These are phyloP conservation scores for Huntiella abstrusa DNA, from an alignment of 2,329 filamentous ascomycete species.

Conservation along the genomic window DNA sequence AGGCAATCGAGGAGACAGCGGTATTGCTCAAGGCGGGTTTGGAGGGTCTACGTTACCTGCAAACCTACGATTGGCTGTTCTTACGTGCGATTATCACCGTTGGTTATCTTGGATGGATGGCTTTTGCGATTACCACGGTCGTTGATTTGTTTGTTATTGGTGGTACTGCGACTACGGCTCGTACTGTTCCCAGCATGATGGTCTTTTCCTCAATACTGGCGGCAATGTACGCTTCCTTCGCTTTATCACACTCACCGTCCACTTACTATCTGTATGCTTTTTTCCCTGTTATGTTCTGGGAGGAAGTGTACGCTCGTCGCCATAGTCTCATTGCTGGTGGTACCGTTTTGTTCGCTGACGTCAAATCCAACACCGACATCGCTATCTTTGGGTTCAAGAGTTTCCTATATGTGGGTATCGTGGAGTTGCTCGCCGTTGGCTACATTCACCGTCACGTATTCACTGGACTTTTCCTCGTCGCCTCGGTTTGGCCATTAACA, in stretches of 20 bases:
- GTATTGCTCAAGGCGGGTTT: conserved; percentile 60
- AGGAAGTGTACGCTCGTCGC: conserved; percentile 71
- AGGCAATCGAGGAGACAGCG: conserved; percentile 63
- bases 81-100: conserved; percentile 70
- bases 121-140: conserved; percentile 75
- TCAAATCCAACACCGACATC: conserved; percentile 39
- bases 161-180: conserved; percentile 42
- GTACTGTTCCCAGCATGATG: conserved; percentile 38
- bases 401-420: conserved; percentile 49
- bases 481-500: conserved; percentile 55
- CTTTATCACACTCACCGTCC: conserved; percentile 57
- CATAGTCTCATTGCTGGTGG: conserved; percentile 48
- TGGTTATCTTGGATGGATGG: conserved; percentile 91
- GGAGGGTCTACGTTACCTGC: conserved; percentile 74
- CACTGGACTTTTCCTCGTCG: conserved; percentile 60
- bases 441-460: conserved; percentile 85
- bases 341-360: conserved; percentile 47
- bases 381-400: conserved; percentile 43
- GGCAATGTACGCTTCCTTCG: conserved; percentile 58
- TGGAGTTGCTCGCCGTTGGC: conserved; percentile 75
- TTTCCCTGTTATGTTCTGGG: conserved; percentile 92
- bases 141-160: conserved; percentile 75
- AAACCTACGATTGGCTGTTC: conserved; percentile 98
- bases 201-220: conserved; percentile 63
- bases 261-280: conserved; percentile 84